Conservation (phyloP, 129 eudicot species). For the Tagetes patula region DNA sequence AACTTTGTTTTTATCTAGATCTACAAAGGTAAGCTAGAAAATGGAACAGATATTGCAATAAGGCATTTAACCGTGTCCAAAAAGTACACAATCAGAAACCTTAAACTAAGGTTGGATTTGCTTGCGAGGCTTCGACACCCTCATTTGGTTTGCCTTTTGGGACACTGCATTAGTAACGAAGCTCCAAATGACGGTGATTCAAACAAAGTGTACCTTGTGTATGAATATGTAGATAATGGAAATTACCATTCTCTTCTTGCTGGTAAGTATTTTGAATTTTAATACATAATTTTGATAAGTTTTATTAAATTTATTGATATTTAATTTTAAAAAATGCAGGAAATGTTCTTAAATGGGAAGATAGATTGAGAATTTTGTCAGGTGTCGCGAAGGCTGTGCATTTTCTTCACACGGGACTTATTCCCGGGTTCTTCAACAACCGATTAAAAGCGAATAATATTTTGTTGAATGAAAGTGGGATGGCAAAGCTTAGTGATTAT, state of each 20-base stretch:
- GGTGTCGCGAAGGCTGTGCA: slow-evolving; percentile 75
- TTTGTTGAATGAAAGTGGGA: slow-evolving; percentile 52
- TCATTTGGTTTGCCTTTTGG: slow-evolving; percentile 61
- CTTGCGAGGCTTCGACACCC: slow-evolving; percentile 70
- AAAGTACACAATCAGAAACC: slow-evolving; percentile 62
- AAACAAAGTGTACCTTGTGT: slow-evolving; percentile 60
- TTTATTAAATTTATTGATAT: neutral
- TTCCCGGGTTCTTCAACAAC: slow-evolving; percentile 66
- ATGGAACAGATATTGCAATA: slow-evolving; percentile 58
- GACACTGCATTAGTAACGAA: slow-evolving; percentile 57
- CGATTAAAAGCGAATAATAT: slow-evolving; percentile 53
- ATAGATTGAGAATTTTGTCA: slow-evolving; percentile 51
- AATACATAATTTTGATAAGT: neutral
- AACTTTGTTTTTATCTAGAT: slow-evolving; percentile 34
- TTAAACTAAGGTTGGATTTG: slow-evolving; percentile 60
- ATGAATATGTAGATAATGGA: slow-evolving; percentile 61
- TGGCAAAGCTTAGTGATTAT: slow-evolving; percentile 66
- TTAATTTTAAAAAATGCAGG: slow-evolving; percentile 33
- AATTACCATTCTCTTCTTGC: slow-evolving; percentile 47
- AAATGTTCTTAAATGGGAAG: slow-evolving; percentile 52
- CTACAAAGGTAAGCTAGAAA: slow-evolving; percentile 58
- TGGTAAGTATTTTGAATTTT: slow-evolving; percentile 37
- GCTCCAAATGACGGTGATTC: slow-evolving; percentile 33
- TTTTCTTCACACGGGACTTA: slow-evolving; percentile 70
- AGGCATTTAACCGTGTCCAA: slow-evolving; percentile 53